Conservation (phyloP, 306 rosid genomes). For the Morella rubra region DNA sequence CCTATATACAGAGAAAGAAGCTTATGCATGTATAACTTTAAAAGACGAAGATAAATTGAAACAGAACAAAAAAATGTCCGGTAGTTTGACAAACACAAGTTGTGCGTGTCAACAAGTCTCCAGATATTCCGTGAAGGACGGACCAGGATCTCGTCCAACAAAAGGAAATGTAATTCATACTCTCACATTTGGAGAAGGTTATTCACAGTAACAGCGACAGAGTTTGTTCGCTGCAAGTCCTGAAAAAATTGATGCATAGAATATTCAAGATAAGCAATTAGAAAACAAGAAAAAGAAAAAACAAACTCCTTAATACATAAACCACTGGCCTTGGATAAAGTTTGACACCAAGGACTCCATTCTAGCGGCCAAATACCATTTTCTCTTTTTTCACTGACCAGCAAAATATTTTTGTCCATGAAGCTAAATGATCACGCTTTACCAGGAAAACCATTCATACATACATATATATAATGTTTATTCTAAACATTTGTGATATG, state of each 20-base stretch:
- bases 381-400: background rate
- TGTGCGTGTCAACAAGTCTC: slow-evolving; percentile 22
- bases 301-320: background rate
- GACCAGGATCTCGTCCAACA: slow-evolving; percentile 20
- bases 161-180: slow-evolving; percentile 23
- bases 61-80: slow-evolving; percentile 10
- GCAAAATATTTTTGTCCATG: background rate
- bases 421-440: background rate
- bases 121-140: slow-evolving; percentile 12
- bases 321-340: background rate
- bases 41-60: background rate
- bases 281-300: background rate
- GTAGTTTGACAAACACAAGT: slow-evolving; percentile 22
- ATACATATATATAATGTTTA: background rate
- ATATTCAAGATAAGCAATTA: slow-evolving; percentile 15
- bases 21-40: slow-evolving; percentile 18
- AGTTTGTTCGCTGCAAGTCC: slow-evolving; percentile 95
- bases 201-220: slow-evolving; percentile 88
- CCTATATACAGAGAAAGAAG: slow-evolving; percentile 56
- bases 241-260: slow-evolving; percentile 39
- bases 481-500: background rate
- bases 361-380: no score
- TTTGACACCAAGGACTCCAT: background rate
- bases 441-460: background rate
- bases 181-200: slow-evolving; percentile 98